Conservation (phyloP, 192 early-diverging fungal species). For the Umbelopsis sp. region DNA sequence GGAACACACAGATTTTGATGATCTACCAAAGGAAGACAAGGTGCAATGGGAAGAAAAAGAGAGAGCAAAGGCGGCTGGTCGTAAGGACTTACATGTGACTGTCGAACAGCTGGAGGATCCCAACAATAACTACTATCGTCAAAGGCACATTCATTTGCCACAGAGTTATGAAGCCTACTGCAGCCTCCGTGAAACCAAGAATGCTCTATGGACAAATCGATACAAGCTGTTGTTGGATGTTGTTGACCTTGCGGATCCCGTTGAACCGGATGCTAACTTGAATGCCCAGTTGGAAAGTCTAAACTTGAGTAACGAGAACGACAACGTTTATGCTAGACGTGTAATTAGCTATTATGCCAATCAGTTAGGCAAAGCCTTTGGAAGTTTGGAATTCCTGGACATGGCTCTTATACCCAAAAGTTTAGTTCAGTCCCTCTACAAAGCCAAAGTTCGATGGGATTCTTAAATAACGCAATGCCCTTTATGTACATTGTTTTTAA, state of each 20-base stretch:
- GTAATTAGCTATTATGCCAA: constrained; percentile 13
- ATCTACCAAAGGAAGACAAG: constrained; percentile 12
- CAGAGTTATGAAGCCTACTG: background rate
- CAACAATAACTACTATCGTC: background rate
- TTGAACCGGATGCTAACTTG: background rate
- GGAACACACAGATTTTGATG: background rate
- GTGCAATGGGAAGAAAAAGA: constrained; percentile 1
- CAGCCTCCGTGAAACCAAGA: background rate
- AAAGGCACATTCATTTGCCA: background rate
- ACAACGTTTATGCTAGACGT: background rate
- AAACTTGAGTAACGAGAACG: background rate
- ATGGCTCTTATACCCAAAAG: constrained; percentile 15
- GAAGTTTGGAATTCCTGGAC: constrained; percentile 4
- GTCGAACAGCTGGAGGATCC: background rate
- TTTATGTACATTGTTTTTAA: background rate
- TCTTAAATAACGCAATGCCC: background rate
- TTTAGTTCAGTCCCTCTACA: background rate
- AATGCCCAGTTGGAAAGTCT: background rate
- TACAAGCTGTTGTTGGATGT: background rate
- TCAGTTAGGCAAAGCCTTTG: constrained; percentile 4
- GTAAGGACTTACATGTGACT: background rate
- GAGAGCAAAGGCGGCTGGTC: background rate
- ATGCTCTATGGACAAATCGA: background rate
- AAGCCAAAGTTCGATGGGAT: constrained; percentile 10
- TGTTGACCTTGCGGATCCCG: background rate